A percentile compares a stretch with the other conserved stretches of the same genome.
Conservation (phyloP, 2,329 filamentous ascomycete genomes). For the Trichophyton mentagrophytes region DNA sequence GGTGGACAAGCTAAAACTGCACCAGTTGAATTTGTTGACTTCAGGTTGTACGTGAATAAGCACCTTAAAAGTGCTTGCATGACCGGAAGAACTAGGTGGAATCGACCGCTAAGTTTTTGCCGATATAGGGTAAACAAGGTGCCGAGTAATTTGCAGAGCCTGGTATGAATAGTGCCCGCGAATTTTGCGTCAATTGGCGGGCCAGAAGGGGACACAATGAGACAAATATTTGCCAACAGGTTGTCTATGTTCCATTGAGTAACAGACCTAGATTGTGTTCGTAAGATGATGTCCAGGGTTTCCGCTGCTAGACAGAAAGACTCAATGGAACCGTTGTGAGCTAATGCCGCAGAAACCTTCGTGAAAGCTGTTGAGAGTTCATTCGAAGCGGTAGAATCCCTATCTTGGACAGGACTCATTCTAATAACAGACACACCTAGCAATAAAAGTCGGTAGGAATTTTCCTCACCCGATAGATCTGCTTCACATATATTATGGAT, state of each 20-base stretch:
- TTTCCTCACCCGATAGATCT: slow-evolving; percentile 20
- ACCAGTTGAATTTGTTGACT: slow-evolving; percentile 13
- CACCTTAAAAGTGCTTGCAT: slow-evolving; percentile 44
- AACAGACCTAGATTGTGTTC: slow-evolving; percentile 29
- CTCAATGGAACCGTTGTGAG: slow-evolving; percentile 23
- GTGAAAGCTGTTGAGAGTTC: slow-evolving; percentile 28
- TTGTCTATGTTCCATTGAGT: slow-evolving; percentile 36
- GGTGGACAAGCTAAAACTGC: slow-evolving; percentile 13
- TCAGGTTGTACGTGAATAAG: slow-evolving; percentile 39
- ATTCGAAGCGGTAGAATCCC: slow-evolving; percentile 24
- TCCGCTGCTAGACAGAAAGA: slow-evolving; percentile 31
- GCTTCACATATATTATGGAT: slow-evolving; percentile 22
- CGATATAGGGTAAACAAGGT: slow-evolving; percentile 45
- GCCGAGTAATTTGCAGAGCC: slow-evolving; percentile 42
- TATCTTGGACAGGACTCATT: slow-evolving; percentile 25
- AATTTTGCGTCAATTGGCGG: slow-evolving; percentile 22
- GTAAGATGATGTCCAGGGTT: slow-evolving; percentile 28
- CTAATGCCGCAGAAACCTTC: slow-evolving; percentile 22
- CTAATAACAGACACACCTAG: slow-evolving; percentile 25
- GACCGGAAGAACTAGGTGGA: slow-evolving; percentile 45
- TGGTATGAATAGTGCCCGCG: slow-evolving; percentile 37
- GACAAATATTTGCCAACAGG: slow-evolving; percentile 28
- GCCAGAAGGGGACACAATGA: slow-evolving; percentile 24
- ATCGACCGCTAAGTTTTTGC: slow-evolving; percentile 45
- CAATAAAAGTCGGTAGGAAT: slow-evolving; percentile 25